A percentile compares a stretch with the other conserved stretches of the same genome.
Conservation (phyloP, 2,329 filamentous ascomycete species). For the Fusarium anguioides region DNA sequence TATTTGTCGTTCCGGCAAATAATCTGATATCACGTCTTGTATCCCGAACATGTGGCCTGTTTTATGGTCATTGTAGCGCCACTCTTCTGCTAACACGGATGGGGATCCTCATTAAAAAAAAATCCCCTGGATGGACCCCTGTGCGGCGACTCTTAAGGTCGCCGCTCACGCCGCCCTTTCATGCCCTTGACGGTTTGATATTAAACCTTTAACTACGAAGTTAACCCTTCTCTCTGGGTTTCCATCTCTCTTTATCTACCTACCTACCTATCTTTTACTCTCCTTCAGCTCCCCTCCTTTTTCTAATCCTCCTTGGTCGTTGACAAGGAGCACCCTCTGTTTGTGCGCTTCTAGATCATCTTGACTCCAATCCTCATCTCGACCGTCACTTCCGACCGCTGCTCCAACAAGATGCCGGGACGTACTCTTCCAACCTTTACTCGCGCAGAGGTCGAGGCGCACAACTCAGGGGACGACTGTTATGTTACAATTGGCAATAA, state of each 20-base stretch:
- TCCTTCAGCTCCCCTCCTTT: conserved; percentile 5
- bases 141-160: conserved; percentile 28
- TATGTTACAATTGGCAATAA: conserved; percentile 91
- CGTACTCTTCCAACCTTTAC: conserved; percentile 86
- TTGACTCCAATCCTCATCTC: conserved; percentile 11
- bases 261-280: background rate
- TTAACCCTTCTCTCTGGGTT: conserved; percentile 19
- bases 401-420: conserved; percentile 72
- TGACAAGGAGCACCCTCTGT: conserved; percentile 18
- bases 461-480: conserved; percentile 84
- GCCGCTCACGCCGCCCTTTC: conserved; percentile 34
- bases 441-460: conserved; percentile 80
- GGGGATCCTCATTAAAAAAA: conserved; percentile 49
- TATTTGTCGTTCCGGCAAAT: conserved; percentile 27
- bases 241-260: background rate
- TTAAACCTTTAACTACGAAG: conserved; percentile 32
- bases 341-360: conserved; percentile 19
- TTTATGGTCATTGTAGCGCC: conserved; percentile 46
- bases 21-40: conserved; percentile 15
- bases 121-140: conserved; percentile 42
- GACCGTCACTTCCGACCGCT: conserved; percentile 24
- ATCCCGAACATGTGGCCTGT: conserved; percentile 42
- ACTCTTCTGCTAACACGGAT: conserved; percentile 42
- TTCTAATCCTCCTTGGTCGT: conserved; percentile 1
- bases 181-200: conserved; percentile 20